Evolutionary conservation across 805 yeast genomes (phyloP).

Genomic region (Teunomyces aglyptinius): DNA sequence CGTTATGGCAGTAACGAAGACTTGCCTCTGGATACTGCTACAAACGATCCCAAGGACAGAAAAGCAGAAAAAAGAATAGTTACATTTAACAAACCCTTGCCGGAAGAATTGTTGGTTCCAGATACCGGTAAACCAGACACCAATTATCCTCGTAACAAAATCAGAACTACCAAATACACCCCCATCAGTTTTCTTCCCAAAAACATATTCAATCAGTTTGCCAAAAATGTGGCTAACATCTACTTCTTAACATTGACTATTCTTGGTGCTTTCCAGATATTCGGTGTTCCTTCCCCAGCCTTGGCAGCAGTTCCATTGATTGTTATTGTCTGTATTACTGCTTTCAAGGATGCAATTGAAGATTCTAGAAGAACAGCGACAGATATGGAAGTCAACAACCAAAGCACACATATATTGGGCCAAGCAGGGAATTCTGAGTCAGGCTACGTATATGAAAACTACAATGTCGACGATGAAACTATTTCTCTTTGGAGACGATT

Average conservation of each 20-base stretch:
- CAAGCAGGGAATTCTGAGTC: conserved; percentile 37
- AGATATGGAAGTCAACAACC: conserved; percentile 76
- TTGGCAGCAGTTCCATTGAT: conserved; percentile 74
- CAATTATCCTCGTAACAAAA: conserved; percentile 82
- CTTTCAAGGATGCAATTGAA: conserved; percentile 76
- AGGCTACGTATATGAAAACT: conserved; percentile 41
- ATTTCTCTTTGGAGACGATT: conserved; percentile 67
- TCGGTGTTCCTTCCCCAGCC: conserved; percentile 80
- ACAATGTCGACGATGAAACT: conserved; percentile 61
- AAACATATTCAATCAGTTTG: conserved; percentile 73
- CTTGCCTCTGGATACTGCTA: conserved; percentile 17
- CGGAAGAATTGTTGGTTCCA: conserved; percentile 56
- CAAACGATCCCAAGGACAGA: conserved; percentile 32
- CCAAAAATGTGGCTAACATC: conserved; percentile 76
- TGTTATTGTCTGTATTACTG: conserved; percentile 73
- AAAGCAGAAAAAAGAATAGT: conserved; percentile 43
- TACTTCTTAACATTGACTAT: conserved; percentile 80
- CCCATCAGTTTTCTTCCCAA: conserved; percentile 87
- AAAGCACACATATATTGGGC: conserved; percentile 60
- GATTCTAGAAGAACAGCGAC: conserved; percentile 72
- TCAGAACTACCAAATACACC: conserved; percentile 93
- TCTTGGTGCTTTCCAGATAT: conserved; percentile 66
- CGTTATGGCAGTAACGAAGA: conserved; percentile 3
- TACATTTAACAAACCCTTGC: conserved; percentile 59
- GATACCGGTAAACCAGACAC: conserved; percentile 56